A percentile compares a stretch with the other conserved stretches of the same genome.
phyloP scores from a whole-genome alignment of 345 rosid genomes.

The Excoecaria cochinchinensis region DNA sequence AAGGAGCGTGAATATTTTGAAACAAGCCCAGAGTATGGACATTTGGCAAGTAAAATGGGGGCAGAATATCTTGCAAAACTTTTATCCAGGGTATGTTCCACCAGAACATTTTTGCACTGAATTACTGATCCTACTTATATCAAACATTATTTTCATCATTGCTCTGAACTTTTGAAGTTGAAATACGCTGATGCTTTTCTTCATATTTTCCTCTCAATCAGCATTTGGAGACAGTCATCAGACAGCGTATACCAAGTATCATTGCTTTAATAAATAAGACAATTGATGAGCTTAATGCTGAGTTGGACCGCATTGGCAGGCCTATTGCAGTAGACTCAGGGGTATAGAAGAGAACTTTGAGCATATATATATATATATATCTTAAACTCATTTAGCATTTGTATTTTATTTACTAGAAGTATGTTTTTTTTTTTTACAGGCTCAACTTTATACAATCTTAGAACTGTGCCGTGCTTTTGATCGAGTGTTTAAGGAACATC shows the following conservation, averaged over 20 bases:
- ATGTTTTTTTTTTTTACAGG: conserved; percentile 46
- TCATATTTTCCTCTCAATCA: conserved; percentile 30
- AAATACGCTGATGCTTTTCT: conserved; percentile 10
- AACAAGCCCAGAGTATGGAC: conserved; percentile 96
- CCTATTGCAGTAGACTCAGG: conserved; percentile 96
- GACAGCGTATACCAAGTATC: conserved; percentile 97
- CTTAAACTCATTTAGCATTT: conserved; percentile 14
- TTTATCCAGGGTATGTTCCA: conserved; percentile 65
- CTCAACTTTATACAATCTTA: conserved; percentile 89
- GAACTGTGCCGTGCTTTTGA: conserved; percentile 98
- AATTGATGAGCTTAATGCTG: conserved; percentile 96
- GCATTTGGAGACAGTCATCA: conserved; percentile 92
- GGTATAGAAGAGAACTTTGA: conserved; percentile 47
- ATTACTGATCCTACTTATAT: not conserved
- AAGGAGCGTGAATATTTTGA: conserved; percentile 96
- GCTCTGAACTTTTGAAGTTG: not conserved
- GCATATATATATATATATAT: conserved; percentile 13
- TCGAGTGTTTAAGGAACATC: conserved; percentile 93
- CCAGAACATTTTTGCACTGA: not conserved
- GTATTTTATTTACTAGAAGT: conserved; percentile 18
- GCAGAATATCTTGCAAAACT: conserved; percentile 96
- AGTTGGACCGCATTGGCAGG: conserved; percentile 95
- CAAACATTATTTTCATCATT: not conserved
- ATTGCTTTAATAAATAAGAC: conserved; percentile 91
- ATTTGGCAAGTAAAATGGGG: conserved; percentile 91